Percentiles rank a stretch among this genome's conserved stretches.
Evolutionary conservation across 2,329 filamentous ascomycete genomes (phyloP).

Genomic region (Aspergillus pseudoterreus): DNA sequence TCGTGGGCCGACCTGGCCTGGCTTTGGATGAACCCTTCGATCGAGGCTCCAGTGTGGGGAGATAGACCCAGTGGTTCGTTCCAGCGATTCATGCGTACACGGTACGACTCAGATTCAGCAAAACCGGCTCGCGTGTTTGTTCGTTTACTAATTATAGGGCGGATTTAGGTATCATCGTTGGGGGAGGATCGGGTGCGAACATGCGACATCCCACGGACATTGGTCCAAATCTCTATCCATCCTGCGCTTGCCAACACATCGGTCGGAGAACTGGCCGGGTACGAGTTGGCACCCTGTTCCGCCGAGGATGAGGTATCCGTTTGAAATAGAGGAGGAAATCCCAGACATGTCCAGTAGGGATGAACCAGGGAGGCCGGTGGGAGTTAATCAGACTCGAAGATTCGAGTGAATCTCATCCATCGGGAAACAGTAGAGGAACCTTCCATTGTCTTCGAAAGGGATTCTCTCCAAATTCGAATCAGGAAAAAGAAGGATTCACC

Average conservation of each 20-base stretch:
- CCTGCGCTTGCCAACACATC: neutral
- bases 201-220: neutral
- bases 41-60: conserved; percentile 6
- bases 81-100: neutral
- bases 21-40: conserved; percentile 8
- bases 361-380: neutral
- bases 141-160: neutral
- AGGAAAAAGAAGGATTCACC: neutral
- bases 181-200: neutral
- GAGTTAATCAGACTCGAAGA: neutral
- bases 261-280: neutral
- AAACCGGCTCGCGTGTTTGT: neutral
- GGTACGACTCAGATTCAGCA: no score
- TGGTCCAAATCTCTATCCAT: neutral
- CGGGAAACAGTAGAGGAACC: neutral
- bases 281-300: neutral
- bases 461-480: no score
- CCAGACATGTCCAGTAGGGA: neutral
- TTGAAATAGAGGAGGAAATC: no score
- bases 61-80: conserved; percentile 4
- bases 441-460: no score
- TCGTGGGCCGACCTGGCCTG: conserved; percentile 3
- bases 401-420: neutral
- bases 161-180: neutral
- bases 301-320: no score